Evolutionary conservation across 1,284 basidiomycete genomes (phyloP), one percentile per base, ranked within the genome.

Genomic region (Cryptococcus jaspeensis): DNA sequence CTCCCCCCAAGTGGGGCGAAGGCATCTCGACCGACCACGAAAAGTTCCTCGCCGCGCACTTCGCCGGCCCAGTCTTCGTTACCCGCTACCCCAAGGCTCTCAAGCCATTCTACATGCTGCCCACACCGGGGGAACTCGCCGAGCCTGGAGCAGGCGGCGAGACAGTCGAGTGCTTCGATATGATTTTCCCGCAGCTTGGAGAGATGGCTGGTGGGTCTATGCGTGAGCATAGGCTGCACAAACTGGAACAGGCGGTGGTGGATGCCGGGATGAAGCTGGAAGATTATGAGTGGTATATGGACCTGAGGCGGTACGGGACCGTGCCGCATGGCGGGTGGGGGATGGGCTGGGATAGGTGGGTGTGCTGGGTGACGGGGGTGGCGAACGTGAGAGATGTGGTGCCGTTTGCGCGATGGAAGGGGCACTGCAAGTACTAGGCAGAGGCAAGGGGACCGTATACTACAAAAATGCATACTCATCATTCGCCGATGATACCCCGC

Each of bases 41-140:
- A 76, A 85, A 86, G 56, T 96, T 87, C 84, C 81, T 99, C 3
- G 88, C 92, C 0, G 84, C 86, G 47, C 60, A 76, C 42, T 77
- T 86, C 49, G 60, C 56, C 37, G 87, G 87, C 0, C 95, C 96
- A 0, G 83, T 94, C 0, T 98, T 98, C 71, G 87, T 99, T 44
- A 91, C 87, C 4, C 85, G 95, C 73, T 99, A 98, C 73, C 95
- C 95, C 0, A 78, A 81, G 1, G 36, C 65, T 0, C 75, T 90
- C 61, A 99, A 99, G 76, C 92, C 96, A 8, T 99, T 98, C 78
- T 99, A 99, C 79, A 98, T 98, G 96, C 86, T 74, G n/a, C 72
- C 74, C 4, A 63, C 64, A 4, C 18, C 37, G 28, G 55, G 50
- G 28, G 28, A 32, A 9, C 28, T 18, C 51, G 16, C 36, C 53